These are phyloP conservation scores for Aspergillus japonicus DNA, from an alignment of 2,329 filamentous ascomycete species.

Conservation along the genomic window DNA sequence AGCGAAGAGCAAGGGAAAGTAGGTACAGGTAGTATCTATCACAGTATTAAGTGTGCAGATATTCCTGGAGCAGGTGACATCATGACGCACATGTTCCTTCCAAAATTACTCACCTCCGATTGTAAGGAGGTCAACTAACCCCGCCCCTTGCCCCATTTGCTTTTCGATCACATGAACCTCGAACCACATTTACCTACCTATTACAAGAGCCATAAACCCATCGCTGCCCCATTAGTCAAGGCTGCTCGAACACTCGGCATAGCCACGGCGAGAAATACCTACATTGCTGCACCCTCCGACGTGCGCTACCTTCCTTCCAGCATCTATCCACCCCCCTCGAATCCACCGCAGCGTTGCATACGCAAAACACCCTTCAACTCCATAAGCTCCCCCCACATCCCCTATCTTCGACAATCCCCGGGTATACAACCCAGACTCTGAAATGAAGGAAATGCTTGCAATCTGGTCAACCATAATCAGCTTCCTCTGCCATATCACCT, in stretches of 20 bases:
- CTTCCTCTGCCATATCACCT: neutral
- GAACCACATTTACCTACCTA: neutral
- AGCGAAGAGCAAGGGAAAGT: neutral
- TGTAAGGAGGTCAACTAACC: neutral
- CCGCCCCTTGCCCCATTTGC: neutral
- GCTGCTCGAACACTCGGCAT: neutral
- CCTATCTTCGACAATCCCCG: neutral
- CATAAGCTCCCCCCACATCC: neutral
- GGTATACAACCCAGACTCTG: neutral
- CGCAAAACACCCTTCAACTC: neutral
- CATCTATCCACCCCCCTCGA: neutral
- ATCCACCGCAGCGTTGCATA: neutral
- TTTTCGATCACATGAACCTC: neutral
- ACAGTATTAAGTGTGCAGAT: neutral
- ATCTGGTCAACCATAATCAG: neutral
- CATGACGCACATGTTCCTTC: neutral
- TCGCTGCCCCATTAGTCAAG: neutral
- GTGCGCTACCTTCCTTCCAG: neutral
- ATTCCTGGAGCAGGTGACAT: conserved; percentile 1
- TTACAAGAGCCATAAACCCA: neutral
- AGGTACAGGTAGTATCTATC: neutral
- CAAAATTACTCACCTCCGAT: too few species aligned
- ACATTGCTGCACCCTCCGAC: neutral
- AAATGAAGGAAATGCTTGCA: neutral
- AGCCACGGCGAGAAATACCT: neutral